phyloP scores from a whole-genome alignment of 139 green algal genomes.

The Chlorella sp. region DNA sequence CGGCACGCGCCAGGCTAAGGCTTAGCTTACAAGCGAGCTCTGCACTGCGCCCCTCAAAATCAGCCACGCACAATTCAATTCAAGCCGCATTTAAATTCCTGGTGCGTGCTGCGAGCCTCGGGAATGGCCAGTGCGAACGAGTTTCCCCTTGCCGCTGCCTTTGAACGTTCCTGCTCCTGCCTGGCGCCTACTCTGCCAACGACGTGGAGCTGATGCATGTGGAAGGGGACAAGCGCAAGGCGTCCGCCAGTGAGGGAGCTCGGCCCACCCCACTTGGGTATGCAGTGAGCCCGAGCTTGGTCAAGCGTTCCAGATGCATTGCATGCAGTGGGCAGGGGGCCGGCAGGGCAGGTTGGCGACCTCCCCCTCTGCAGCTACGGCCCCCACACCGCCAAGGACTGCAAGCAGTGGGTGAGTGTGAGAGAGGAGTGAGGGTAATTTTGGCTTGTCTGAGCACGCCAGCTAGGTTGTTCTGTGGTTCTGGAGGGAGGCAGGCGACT shows the following conservation, averaged over 20 bases:
- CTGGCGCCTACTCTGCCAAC: slow-evolving; percentile 89
- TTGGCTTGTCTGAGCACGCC: background rate
- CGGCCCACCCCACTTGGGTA: no score
- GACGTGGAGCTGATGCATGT: slow-evolving; percentile 80
- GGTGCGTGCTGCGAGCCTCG: background rate
- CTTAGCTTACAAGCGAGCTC: no score
- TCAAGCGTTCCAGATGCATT: no score
- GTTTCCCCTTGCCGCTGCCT: background rate
- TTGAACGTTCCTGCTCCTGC: no score
- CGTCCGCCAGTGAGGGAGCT: slow-evolving; percentile 66
- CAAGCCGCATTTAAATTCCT: no score
- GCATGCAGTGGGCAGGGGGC: no score
- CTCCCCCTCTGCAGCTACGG: slow-evolving; percentile 76
- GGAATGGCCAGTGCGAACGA: background rate
- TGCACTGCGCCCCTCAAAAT: no score
- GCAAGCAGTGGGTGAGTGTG: slow-evolving; percentile 70
- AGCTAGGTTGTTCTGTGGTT: no score
- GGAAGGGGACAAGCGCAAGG: slow-evolving; percentile 88
- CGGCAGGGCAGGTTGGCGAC: background rate
- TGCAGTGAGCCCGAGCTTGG: no score
- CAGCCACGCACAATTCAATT: no score
- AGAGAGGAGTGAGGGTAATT: background rate
- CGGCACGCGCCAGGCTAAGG: no score
- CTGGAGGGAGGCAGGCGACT: no score
- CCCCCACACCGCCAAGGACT: slow-evolving; percentile 91